phyloP scores from a whole-genome alignment of 305 asterid genomes.

The Caryopteris hybrid region DNA sequence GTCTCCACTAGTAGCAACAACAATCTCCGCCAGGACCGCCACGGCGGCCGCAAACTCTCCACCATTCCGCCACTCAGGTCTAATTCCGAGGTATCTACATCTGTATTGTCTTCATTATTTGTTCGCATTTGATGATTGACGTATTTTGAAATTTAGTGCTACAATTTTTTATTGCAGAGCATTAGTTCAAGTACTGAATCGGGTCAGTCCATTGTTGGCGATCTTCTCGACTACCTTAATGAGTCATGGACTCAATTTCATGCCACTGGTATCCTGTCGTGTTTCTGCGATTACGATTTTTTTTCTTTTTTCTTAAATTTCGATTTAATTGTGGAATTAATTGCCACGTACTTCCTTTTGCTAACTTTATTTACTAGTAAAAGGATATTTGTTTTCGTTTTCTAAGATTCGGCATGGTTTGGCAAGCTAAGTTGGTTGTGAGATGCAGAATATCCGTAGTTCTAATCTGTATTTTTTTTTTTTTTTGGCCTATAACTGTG shows the following conservation, averaged over 20 bases:
- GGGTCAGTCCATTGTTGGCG: constrained; percentile 67
- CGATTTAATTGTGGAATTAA: neutral
- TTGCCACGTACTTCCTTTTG: neutral
- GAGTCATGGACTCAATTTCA: constrained; percentile 99
- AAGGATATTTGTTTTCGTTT: neutral
- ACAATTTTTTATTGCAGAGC: constrained; percentile 37
- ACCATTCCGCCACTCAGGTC: constrained; percentile 39
- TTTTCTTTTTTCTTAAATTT: neutral
- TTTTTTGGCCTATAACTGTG: neutral
- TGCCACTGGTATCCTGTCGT: constrained; percentile 54
- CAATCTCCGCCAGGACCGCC: constrained; percentile 21
- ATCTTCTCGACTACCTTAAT: constrained; percentile 85
- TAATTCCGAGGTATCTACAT: constrained; percentile 36
- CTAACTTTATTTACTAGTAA: neutral
- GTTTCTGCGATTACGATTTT: constrained; percentile 1
- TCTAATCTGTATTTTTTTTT: neutral
- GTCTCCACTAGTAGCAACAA: constrained; percentile 9
- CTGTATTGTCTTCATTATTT: neutral
- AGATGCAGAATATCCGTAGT: neutral
- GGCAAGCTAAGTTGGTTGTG: neutral
- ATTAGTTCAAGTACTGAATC: constrained; percentile 34
- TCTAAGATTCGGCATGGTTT: neutral
- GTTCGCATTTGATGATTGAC: neutral
- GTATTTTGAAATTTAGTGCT: neutral
- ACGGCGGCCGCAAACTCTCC: constrained; percentile 38